phyloP scores from a whole-genome alignment of 345 rosid genomes.

The Citrus glauca region DNA sequence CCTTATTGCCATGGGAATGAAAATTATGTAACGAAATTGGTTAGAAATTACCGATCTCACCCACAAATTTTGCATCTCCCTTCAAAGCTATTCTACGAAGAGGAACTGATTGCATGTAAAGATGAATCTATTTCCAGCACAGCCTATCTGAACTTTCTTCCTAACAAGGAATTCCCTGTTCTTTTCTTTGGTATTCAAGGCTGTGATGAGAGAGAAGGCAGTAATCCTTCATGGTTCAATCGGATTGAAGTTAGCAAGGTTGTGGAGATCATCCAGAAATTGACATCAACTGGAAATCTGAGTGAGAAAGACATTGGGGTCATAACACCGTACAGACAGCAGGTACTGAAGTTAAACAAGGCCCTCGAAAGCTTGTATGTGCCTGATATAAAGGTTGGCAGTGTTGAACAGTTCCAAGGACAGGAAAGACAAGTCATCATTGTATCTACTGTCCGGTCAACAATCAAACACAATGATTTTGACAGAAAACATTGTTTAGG shows the following conservation, averaged over 20 bases:
- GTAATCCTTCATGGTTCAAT: constrained; percentile 94
- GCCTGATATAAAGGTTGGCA: constrained; percentile 75
- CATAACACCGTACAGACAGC: constrained; percentile 91
- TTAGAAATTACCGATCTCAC: constrained; percentile 79
- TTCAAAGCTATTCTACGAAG: constrained; percentile 70
- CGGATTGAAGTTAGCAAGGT: constrained; percentile 89
- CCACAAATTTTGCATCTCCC: constrained; percentile 83
- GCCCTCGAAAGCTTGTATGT: constrained; percentile 61
- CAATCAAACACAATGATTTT: constrained; percentile 70
- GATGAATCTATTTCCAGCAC: constrained; percentile 46
- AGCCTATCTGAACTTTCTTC: constrained; percentile 41
- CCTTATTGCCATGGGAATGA: constrained; percentile 46
- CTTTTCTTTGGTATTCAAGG: constrained; percentile 91
- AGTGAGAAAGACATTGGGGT: constrained; percentile 69
- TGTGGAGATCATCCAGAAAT: constrained; percentile 50
- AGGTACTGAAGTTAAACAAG: constrained; percentile 70
- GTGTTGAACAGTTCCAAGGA: constrained; percentile 97
- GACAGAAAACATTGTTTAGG: constrained; percentile 69
- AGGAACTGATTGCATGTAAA: constrained; percentile 75
- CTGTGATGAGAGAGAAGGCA: constrained; percentile 95
- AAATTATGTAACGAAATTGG: constrained; percentile 67
- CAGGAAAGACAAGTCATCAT: constrained; percentile 81
- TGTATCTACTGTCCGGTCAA: constrained; percentile 85
- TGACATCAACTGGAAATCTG: constrained; percentile 43
- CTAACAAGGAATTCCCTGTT: constrained; percentile 70